Evolutionary conservation across 768 basidiomycete genomes (phyloP), one percentile per base, ranked within the genome.

Genomic region (Suillus brevipes): DNA sequence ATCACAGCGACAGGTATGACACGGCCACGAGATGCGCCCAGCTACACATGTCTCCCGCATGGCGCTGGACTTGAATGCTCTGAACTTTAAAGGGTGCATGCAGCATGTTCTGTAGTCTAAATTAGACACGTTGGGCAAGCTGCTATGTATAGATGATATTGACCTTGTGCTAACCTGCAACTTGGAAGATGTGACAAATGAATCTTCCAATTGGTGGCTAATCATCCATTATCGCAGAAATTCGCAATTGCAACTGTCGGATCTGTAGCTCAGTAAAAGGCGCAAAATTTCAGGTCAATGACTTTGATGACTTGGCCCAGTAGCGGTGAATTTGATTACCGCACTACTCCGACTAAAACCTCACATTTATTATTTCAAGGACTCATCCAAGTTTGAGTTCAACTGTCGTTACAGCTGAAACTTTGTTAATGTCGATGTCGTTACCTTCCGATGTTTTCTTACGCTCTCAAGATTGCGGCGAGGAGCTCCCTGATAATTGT

Each of bases 11-110:
- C 16, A 49, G 28, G 8, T 1, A 18, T 52, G 28, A 8, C n/a
- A n/a, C n/a, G n/a, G n/a, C 50, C 50, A 52, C 61, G 2, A 63
- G 40, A 45, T 38, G n/a, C 37, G 47, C 40, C 47, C 55, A 70
- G 73, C 68, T 75, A 68, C 34, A n/a, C 20, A 36, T 55, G 20
- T 36, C 18, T 10, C 28, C 9, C 18, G 18, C 12, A 2, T 20
- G 20, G 6, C 18, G 10, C 6, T 34, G 18, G 20, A n/a, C 18
- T n/a, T 10, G 18, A 9, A 31, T 20, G 1, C 36, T 10, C 3
- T 20, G 31, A 28, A 31, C 53, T 34, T 55, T 9, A 20, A 55
- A 31, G 7, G n/a, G n/a, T n/a, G n/a, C n/a, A n/a, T n/a, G n/a
- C n/a, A n/a, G 13, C 47, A 25, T 23, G 23, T 16, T 16, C 16